Base-by-base conservation (phyloP, 192 early-diverging fungal genomes). In the Backusella circina region DNA sequence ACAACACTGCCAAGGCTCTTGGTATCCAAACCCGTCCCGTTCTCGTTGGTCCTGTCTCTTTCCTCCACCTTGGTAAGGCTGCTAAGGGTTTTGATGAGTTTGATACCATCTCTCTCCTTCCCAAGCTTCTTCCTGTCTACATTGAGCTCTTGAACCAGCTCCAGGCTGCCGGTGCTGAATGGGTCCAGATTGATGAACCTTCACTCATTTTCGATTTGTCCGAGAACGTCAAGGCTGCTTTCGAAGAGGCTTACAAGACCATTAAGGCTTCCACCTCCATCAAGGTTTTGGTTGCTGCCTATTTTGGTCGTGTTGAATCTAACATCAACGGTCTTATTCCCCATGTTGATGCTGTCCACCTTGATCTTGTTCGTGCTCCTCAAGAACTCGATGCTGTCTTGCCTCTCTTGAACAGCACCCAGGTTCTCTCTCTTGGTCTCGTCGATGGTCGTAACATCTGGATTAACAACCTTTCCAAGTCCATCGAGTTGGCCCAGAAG, bases 371-470 rank as follows among this genome's bases (percentile, higher is more conserved):
- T 23, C 93, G 95, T 67, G 93, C 90, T 30, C 89, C 90, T 44
- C 88, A 89, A 50, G 93, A 97, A 80, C 84, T 97, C 67, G 91
- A 96, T 73, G 74, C 83, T 36, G 88, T 95, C 54, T 77, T 96
- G 65, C 83, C 84, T 71, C 44, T 84, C 54, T 80, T 94, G 36
- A 85, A 87, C 38, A 78, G 81, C 23, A 85, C 85, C 75, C 84
- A 93, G 78, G 76, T 88, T 50, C 87, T 99, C n/a, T 98, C 96
- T n/a, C 85, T 95, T 70, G 97, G 97, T 82, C 86, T 99, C 51
- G 89, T 99, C 72, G 92, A 98, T 84, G 97, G 97, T 47, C 93
- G 97, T 75, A 98, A 99, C 90, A 92, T 99, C 84, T 99, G 97
- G 97, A 97, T 96, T 87, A 87, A 91, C 73, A 93, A 98, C 86